A percentile compares a stretch with the other conserved stretches of the same genome.
Evolutionary conservation across 2,329 filamentous ascomycete species (phyloP).

Genomic region (Cladophialophora yegresii): DNA sequence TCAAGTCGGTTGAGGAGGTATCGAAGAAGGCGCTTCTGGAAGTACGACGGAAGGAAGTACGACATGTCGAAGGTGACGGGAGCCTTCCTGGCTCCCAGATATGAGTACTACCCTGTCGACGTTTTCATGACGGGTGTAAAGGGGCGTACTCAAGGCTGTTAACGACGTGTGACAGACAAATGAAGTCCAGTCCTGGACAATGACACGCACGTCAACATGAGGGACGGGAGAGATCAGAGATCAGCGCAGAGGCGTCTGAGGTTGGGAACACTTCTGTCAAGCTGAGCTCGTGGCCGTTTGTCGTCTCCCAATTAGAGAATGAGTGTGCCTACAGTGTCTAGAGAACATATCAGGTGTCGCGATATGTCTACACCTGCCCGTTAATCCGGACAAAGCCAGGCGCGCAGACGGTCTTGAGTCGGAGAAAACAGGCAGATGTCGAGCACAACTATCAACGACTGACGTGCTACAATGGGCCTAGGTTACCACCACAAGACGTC

Average conservation of each 20-base stretch:
- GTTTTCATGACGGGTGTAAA: slow-evolving; percentile 16
- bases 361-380: slow-evolving; percentile 1
- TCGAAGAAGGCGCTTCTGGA: slow-evolving; percentile 85
- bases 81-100: slow-evolving; percentile 17
- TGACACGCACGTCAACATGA: slow-evolving; percentile 16
- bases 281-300: not conserved
- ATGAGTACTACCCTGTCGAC: slow-evolving; percentile 10
- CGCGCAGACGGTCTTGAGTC: slow-evolving; percentile 19
- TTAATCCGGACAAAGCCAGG: slow-evolving; percentile 22
- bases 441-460: not conserved
- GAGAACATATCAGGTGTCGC: slow-evolving; percentile 14
- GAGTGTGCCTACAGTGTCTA: slow-evolving; percentile 2
- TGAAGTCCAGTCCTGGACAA: slow-evolving; percentile 12
- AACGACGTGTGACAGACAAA: not conserved
- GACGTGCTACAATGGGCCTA: not conserved
- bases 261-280: slow-evolving; percentile 4
- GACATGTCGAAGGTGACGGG: slow-evolving; percentile 58
- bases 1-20: slow-evolving; percentile 83
- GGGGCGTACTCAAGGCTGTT: not conserved
- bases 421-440: slow-evolving; percentile 29
- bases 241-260: slow-evolving; percentile 7
- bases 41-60: slow-evolving; percentile 71
- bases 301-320: slow-evolving; percentile 11
- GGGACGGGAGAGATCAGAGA: slow-evolving; percentile 6
- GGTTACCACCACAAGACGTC: not conserved